phyloP scores from a whole-genome alignment of 371 early-diverging fungal species.

The Circinella umbellata region DNA sequence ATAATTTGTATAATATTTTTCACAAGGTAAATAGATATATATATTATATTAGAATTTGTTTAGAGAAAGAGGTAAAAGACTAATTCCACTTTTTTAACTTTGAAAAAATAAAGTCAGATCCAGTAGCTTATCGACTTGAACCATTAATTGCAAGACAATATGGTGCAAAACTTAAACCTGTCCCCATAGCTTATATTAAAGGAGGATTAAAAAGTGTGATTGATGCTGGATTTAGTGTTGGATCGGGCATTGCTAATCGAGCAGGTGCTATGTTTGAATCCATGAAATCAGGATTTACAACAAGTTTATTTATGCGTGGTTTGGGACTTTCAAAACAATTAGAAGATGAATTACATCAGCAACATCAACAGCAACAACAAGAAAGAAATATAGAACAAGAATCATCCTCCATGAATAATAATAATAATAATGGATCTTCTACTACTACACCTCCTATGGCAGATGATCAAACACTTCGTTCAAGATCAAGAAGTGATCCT shows the following conservation, averaged over 20 bases:
- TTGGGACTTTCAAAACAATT: constrained; percentile 44
- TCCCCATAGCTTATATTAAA: constrained; percentile 79
- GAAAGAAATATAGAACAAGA: neutral
- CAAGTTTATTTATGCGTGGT: constrained; percentile 60
- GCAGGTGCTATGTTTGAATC: constrained; percentile 75
- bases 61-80: too few relatives aligned
- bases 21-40: constrained; percentile 51
- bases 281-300: constrained; percentile 59
- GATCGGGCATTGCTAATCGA: constrained; percentile 69
- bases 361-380: neutral
- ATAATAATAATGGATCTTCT: too few relatives aligned
- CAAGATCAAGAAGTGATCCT: constrained; percentile 37
- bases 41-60: neutral
- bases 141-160: constrained; percentile 67
- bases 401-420: neutral
- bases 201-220: constrained; percentile 79
- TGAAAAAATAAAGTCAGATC: constrained; percentile 37
- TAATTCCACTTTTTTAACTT: too few relatives aligned
- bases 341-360: constrained; percentile 10
- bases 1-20: constrained; percentile 82
- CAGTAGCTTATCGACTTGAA: constrained; percentile 74
- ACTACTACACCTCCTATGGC: constrained; percentile 6
- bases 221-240: constrained; percentile 65
- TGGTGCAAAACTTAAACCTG: constrained; percentile 63
- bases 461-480: constrained; percentile 14